A percentile compares a stretch with the other conserved stretches of the same genome.
Conservation (phyloP, 2,329 filamentous ascomycete species). For the Emergomyces orientalis region DNA sequence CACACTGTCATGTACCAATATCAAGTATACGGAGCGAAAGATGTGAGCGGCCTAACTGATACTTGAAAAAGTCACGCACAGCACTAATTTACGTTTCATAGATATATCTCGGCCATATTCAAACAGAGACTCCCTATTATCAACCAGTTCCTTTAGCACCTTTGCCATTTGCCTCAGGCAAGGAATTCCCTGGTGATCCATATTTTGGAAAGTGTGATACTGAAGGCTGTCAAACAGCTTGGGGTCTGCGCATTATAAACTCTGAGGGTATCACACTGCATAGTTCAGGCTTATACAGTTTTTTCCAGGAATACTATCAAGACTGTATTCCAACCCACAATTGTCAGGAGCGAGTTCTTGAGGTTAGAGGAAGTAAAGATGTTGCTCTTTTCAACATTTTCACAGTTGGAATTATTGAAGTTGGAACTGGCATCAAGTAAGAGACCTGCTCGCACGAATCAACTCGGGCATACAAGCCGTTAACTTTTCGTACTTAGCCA, state of each 20-base stretch:
- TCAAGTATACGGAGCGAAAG: constrained; percentile 50
- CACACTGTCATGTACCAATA: constrained; percentile 64
- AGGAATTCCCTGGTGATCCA: constrained; percentile 40
- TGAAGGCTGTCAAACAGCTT: constrained; percentile 40
- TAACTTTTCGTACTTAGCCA: neutral
- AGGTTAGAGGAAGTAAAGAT: constrained; percentile 16
- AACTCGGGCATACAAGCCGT: neutral
- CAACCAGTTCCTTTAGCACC: constrained; percentile 55
- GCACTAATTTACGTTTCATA: constrained; percentile 1
- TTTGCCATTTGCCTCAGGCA: constrained; percentile 45
- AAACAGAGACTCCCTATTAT: constrained; percentile 64
- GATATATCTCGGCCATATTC: constrained; percentile 48
- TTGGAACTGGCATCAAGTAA: constrained; percentile 11
- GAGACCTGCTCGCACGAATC: neutral
- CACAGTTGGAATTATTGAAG: constrained; percentile 19
- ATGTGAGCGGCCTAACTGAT: constrained; percentile 24
- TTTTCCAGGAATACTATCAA: constrained; percentile 51
- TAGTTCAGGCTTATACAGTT: constrained; percentile 56
- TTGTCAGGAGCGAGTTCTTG: constrained; percentile 37
- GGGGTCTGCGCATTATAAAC: constrained; percentile 55
- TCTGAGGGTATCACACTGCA: constrained; percentile 50
- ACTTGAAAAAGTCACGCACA: constrained; percentile 35
- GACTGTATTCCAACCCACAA: constrained; percentile 38
- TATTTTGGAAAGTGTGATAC: constrained; percentile 39
- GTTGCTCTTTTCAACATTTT: constrained; percentile 20